Evolutionary conservation across 2,329 filamentous ascomycete species (phyloP), one percentile per base, ranked within the genome.

Genomic region (Aspergillus ochraceoroseus): DNA sequence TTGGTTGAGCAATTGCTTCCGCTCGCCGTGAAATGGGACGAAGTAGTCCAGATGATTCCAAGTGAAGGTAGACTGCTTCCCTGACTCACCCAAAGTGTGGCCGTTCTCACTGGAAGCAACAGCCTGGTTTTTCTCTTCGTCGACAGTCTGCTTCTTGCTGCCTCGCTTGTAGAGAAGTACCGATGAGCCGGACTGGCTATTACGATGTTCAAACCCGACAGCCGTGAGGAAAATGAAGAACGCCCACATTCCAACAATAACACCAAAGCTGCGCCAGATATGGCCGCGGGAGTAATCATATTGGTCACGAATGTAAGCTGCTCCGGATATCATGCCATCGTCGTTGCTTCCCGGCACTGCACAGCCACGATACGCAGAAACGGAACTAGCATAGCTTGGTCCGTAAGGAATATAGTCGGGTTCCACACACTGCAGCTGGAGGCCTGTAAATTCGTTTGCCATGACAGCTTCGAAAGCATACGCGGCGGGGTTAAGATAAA

Each of bases 21-120:
- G 59, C 31, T 70, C 61, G 1, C 64, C 61, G 3, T 71, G 64
- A 33, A 65, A 69, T 3, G 42, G 66, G 46, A 73, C 81, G 47
- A 58, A 73, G 58, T 94, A 94, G 55, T 82, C 85, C 36, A 95
- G 77, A 41, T 84, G 74, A 58, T 88, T 84, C 84, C 87, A 94
- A 0, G 87, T 92, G 41, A 94, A 72, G 2, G 85, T 72, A 26
- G 80, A 79, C 46, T 83, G 78, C 33, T 83, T 82, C 49, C 47
- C 81, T 0, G 77, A 85, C 57, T 84, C 41, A 1, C 44, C 29
- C 4, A 59, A 45, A 0, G 47, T 41, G 4, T 20, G 26, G 1
- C 30, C 27, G 6, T 49, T 34, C 2, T 38, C 41, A 7, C 30
- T 23, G 1, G 44, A 15, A 6, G 27, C 9, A 7, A 19, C 18